Evolutionary conservation across 179 eudicot genomes (phyloP).

Genomic region (Beta macrorhiza): DNA sequence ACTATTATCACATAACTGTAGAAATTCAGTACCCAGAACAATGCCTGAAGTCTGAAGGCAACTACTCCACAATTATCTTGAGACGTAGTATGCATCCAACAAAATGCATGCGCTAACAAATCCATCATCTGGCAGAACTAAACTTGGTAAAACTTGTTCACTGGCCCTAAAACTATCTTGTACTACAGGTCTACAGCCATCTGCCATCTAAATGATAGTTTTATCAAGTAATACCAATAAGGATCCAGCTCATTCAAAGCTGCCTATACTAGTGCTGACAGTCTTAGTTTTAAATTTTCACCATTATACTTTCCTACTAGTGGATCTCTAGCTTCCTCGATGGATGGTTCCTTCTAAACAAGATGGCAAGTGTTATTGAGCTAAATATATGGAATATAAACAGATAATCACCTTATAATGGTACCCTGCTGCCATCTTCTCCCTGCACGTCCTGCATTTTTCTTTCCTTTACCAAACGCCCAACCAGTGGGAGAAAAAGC

Average conservation of each 20-base stretch:
- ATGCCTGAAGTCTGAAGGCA: neutral
- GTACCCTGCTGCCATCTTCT: conserved; percentile 96
- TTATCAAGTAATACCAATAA: neutral
- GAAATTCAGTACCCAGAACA: no score
- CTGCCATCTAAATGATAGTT: neutral
- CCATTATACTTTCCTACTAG: neutral
- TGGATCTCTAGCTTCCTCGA: conserved; percentile 1
- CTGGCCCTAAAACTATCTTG: no score
- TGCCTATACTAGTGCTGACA: neutral
- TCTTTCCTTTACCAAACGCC: conserved; percentile 88
- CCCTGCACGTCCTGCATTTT: conserved; percentile 77
- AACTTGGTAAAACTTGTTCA: no score
- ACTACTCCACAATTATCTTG: no score
- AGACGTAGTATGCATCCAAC: neutral
- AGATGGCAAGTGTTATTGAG: neutral
- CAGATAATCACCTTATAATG: conserved; percentile 62
- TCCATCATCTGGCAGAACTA: neutral
- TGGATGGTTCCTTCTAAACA: neutral
- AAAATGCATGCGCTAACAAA: neutral
- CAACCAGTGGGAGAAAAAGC: conserved; percentile 97
- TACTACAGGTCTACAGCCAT: neutral
- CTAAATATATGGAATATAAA: neutral
- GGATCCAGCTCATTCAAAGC: neutral
- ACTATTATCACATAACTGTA: neutral
- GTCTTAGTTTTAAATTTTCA: neutral